A percentile compares a stretch with the other conserved stretches of the same genome.
phyloP scores from a whole-genome alignment of 2,329 filamentous ascomycete genomes.

The Venturia asperata region DNA sequence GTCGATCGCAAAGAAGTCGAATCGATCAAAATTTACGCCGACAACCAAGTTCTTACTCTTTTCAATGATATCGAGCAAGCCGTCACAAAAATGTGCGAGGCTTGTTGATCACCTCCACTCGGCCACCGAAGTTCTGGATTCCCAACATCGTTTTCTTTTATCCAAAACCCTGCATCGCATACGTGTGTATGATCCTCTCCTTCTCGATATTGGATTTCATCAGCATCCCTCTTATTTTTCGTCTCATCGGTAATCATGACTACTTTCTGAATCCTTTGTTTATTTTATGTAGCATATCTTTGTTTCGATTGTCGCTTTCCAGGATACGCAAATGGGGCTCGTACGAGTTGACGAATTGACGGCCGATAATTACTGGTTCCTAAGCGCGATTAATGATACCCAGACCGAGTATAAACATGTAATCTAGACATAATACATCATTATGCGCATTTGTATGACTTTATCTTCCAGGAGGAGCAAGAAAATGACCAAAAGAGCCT shows the following conservation, averaged over 20 bases:
- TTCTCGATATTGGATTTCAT: background rate
- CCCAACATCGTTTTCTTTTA: background rate
- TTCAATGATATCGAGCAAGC: slow-evolving; percentile 38
- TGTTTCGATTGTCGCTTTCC: background rate
- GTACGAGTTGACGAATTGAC: background rate
- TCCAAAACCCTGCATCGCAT: no score
- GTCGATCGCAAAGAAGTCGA: slow-evolving; percentile 34
- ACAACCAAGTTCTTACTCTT: slow-evolving; percentile 36
- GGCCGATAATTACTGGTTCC: background rate
- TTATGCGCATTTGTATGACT: background rate
- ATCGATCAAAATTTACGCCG: slow-evolving; percentile 39
- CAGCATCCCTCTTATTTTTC: background rate
- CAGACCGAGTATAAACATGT: background rate
- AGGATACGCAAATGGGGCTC: background rate
- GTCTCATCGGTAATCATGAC: background rate
- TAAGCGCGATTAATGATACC: slow-evolving; percentile 12
- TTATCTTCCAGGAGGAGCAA: background rate
- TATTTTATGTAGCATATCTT: background rate
- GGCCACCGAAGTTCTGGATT: no score
- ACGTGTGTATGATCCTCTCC: no score
- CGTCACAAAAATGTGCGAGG: slow-evolving; percentile 37
- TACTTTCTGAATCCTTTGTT: background rate
- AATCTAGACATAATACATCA: background rate
- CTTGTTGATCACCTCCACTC: slow-evolving; percentile 23
- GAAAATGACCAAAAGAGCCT: background rate